Conservation (phyloP, 2,329 filamentous ascomycete species). For the Nemania abortiva region DNA sequence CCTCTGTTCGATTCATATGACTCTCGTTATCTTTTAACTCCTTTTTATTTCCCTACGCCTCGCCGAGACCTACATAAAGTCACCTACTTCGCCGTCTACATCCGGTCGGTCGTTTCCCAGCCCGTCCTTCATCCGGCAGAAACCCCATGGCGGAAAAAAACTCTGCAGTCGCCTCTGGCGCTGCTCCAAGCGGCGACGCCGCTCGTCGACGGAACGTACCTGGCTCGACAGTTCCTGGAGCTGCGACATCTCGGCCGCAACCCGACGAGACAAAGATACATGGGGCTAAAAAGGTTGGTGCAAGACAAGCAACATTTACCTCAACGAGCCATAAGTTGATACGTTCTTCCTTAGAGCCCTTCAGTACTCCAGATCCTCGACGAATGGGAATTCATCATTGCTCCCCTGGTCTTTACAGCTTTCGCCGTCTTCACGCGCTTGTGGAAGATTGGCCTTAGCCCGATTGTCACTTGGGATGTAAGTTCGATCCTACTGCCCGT, state of each 20-base stretch:
- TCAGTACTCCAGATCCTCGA: constrained; percentile 72
- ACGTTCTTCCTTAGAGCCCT: constrained; percentile 56
- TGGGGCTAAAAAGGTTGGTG: constrained; percentile 64
- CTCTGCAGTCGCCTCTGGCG: constrained; percentile 70
- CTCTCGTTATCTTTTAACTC: constrained; percentile 38
- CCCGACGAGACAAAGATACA: constrained; percentile 71
- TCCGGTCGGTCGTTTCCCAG: constrained; percentile 1
- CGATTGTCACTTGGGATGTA: constrained; percentile 75
- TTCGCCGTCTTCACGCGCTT: constrained; percentile 75
- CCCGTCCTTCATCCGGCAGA: constrained; percentile 14
- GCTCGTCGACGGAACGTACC: constrained; percentile 68
- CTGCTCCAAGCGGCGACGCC: constrained; percentile 66
- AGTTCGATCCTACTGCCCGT: constrained; percentile 35
- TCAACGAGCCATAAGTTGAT: constrained; percentile 21
- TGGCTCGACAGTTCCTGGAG: constrained; percentile 55
- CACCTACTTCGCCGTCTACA: constrained; percentile 11
- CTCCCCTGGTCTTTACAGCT: constrained; percentile 70
- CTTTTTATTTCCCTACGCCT: constrained; percentile 13
- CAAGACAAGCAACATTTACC: constrained; percentile 13
- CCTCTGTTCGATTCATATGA: constrained; percentile 34
- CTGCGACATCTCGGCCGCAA: constrained; percentile 56
- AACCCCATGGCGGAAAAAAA: constrained; percentile 65
- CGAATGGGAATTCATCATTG: constrained; percentile 72
- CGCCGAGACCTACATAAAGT: constrained; percentile 1
- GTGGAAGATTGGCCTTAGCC: constrained; percentile 76